phyloP scores from a whole-genome alignment of 805 yeast species.

The Tetrapisispora iriomotensis region DNA sequence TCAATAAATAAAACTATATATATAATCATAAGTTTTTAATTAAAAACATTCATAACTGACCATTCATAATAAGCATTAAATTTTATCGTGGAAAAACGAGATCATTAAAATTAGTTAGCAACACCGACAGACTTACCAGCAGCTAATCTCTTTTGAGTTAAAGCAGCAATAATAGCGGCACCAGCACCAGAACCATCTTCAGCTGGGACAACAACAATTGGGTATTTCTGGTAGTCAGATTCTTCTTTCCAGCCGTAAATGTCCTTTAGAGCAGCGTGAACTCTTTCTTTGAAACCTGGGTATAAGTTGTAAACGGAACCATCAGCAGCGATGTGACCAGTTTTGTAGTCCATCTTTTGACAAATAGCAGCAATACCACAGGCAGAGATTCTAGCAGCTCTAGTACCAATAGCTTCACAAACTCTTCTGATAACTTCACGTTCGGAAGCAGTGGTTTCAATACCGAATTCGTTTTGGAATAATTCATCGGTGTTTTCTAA shows the following conservation, averaged over 20 bases:
- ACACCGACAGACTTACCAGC: conserved; percentile 63
- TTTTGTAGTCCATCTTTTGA: conserved; percentile 66
- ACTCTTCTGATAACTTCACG: conserved; percentile 72
- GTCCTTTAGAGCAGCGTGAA: conserved; percentile 79
- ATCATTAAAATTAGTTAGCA: conserved; percentile 9
- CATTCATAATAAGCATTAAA: conserved; percentile 3
- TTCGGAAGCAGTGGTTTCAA: conserved; percentile 65
- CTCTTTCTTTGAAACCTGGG: conserved; percentile 85
- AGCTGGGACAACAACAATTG: conserved; percentile 79
- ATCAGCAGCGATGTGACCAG: conserved; percentile 90
- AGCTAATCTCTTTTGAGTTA: conserved; percentile 70
- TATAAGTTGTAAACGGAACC: conserved; percentile 93
- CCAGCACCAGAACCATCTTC: conserved; percentile 99
- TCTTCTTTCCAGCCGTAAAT: conserved; percentile 67
- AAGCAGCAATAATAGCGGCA: conserved; percentile 95
- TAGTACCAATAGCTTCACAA: conserved; percentile 80
- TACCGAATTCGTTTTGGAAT: conserved; percentile 48
- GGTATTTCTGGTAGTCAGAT: conserved; percentile 42
- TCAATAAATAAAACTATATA: not conserved
- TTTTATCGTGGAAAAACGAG: not conserved
- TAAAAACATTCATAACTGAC: conserved; percentile 1
- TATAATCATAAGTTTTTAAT: too few species aligned
- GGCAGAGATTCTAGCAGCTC: conserved; percentile 85
- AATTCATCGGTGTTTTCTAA: conserved; percentile 62
- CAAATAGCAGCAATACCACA: conserved; percentile 95